Evolutionary conservation across 2,329 filamentous ascomycete genomes (phyloP).

Genomic region (Clathrospora elynae): DNA sequence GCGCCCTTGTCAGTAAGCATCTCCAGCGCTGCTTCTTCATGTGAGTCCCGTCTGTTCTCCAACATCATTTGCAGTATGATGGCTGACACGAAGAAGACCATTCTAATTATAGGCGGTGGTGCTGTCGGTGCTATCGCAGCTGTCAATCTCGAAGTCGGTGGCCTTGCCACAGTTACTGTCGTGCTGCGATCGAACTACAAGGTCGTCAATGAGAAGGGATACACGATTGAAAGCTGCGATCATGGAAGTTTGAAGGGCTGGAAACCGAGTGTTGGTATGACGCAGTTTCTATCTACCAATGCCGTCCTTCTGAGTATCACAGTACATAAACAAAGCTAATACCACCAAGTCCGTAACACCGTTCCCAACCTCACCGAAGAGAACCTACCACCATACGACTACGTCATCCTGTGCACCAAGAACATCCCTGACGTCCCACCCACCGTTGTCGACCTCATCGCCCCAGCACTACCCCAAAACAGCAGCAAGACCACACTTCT

Average conservation of each 20-base stretch:
- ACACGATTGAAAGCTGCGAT: conserved; percentile 61
- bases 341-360: conserved; percentile 51
- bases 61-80: conserved; percentile 20
- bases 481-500: conserved; percentile 59
- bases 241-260: conserved; percentile 58
- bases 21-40: conserved; percentile 2
- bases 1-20: conserved; percentile 10
- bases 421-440: conserved; percentile 62
- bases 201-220: conserved; percentile 55
- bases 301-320: neutral
- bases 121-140: conserved; percentile 63
- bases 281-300: neutral
- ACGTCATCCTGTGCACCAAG: conserved; percentile 63
- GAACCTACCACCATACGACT: conserved; percentile 55
- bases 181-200: conserved; percentile 63
- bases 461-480: conserved; percentile 57
- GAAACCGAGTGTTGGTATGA: conserved; percentile 54
- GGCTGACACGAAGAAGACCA: conserved; percentile 39
- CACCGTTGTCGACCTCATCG: conserved; percentile 55
- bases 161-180: conserved; percentile 58
- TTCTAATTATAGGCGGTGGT: conserved; percentile 62
- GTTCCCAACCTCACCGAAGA: conserved; percentile 54
- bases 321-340: neutral
- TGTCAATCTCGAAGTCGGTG: conserved; percentile 59
- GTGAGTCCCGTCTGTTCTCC: neutral